Evolutionary conservation across 495 filamentous ascomycete species (phyloP), one percentile per base, ranked within the genome.

Genomic region (Bryoglossum gracile): DNA sequence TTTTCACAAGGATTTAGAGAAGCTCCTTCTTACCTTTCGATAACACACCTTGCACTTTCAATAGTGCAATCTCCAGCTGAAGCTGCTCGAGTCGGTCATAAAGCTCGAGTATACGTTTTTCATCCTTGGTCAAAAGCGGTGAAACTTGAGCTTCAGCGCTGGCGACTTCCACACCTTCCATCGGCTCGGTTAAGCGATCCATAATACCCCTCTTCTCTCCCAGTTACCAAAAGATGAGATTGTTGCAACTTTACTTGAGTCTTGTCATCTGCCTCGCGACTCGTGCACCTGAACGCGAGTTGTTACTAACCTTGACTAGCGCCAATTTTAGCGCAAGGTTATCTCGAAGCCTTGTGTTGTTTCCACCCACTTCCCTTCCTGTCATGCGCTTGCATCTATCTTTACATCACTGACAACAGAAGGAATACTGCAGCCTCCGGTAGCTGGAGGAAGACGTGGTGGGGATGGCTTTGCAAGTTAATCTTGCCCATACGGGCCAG

Each of bases 401-500:
- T 37, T 9, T 23, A 17, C 32, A 16, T 40, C 16, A 11, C 38
- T 50, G 35, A 43, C 26, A 49, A 22, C 5, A 23, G 10, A 19
- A 51, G 21, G 2, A 26, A 21, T 40, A 48, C 50, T 45, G 37
- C 51, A 51, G 58, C 51, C 55, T 46, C 23, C 30, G 35, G 36
- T 22, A 60, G 54, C 54, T 58, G 59, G 33, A 54, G 50, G 36
- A 25, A 11, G 48, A 54, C 51, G 48, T 32, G 54, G 51, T 51
- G 56, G 56, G 59, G 58, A 89, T 89, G 78, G 82, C 83, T 68
- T 71, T 87, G 63, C 77, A 87, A 65, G 80, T 95, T 65, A 85
- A 84, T 66, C 78, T 92, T 51, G 89, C 87, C 72, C 89, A 92
- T 72, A 84, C 84, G 58, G 89, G 89, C 72, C 81, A 88, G 72